Evolutionary conservation across 176 grass and related monocot species (phyloP), one percentile per base, ranked within the genome.

Genomic region (Oropetium thomaeum): DNA sequence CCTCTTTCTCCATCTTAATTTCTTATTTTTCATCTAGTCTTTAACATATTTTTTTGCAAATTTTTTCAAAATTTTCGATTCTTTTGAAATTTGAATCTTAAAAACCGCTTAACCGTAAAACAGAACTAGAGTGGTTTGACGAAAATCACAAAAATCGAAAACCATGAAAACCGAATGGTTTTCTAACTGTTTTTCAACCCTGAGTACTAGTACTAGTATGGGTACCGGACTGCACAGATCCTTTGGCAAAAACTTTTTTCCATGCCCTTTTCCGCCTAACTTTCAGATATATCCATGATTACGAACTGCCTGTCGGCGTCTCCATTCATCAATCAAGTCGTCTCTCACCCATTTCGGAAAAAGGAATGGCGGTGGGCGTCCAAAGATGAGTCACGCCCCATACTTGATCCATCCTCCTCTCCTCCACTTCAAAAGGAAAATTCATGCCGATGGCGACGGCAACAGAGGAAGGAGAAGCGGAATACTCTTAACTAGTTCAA

Each of bases 221-320:
- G 26, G 48, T 61, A 26, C n/a, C 26, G 32, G 22, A 63, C 26
- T 43, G 26, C n/a, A n/a, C n/a, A n/a, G n/a, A 53, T 16, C 55
- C 26, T 57, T 13, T 30, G 15, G 20, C 3, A 27, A 58, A n/a
- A n/a, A n/a, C n/a, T n/a, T 43, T 70, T 83, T 83, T 28, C 12
- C 7, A 39, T 29, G 10, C 52, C 42, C 13, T 52, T 39, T 25
- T 48, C 47, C 20, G 0, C 22, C 12, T 22, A 9, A 47, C 13
- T 29, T 83, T 69, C 52, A 69, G 52, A 67, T 83, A 67, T 83
- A 40, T 1, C 43, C 10, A 76, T 83, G 71, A 82, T 82, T 58
- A 19, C 19, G 62, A 32, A 12, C 17, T 29, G 29, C 37, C 63
- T 59, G 80, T 60, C 41, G 73, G 64, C 64, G 10, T 7, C 49